phyloP scores from a whole-genome alignment of 148 eudicot genomes.

The Fallopia convolvulus region DNA sequence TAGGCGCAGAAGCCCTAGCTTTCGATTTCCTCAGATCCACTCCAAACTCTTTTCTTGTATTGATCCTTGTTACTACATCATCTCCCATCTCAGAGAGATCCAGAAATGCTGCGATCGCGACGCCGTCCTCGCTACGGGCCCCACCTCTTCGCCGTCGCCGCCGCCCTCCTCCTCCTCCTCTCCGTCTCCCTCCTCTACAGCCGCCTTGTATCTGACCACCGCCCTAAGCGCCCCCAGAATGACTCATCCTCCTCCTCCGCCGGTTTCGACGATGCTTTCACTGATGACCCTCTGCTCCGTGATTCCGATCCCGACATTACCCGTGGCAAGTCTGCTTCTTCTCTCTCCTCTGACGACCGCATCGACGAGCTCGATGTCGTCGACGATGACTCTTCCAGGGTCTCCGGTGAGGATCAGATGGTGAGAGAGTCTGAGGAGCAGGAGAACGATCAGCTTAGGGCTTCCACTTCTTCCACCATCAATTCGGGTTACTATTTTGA shows the following conservation, averaged over 20 bases:
- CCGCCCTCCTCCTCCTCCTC: constrained; percentile 52
- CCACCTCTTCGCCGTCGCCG: constrained; percentile 32
- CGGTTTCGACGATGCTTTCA: constrained; percentile 15
- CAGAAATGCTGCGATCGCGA: constrained; percentile 37
- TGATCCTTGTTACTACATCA: no score
- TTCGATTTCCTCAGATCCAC: not conserved
- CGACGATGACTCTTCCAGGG: constrained; percentile 15
- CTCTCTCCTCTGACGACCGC: constrained; percentile 31
- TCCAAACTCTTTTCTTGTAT: not conserved
- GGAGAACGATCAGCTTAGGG: constrained; percentile 19
- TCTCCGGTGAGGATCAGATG: constrained; percentile 24
- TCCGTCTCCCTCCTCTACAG: constrained; percentile 51
- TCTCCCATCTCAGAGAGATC: not conserved
- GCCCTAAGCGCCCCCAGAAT: constrained; percentile 10
- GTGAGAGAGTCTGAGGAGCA: constrained; percentile 23
- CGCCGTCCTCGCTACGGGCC: constrained; percentile 50
- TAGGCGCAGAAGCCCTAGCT: no score
- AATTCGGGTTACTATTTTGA: constrained; percentile 44
- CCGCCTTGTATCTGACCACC: constrained; percentile 39
- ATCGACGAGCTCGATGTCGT: constrained; percentile 47
- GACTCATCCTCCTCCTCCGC: constrained; percentile 15
- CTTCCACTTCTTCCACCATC: constrained; percentile 18
- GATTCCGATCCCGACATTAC: constrained; percentile 24
- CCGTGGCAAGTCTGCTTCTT: not conserved
- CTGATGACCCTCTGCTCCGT: constrained; percentile 22